Evolutionary conservation across 2,329 filamentous ascomycete species (phyloP), one percentile per base, ranked within the genome.

Genomic region (Penicillium sp.): DNA sequence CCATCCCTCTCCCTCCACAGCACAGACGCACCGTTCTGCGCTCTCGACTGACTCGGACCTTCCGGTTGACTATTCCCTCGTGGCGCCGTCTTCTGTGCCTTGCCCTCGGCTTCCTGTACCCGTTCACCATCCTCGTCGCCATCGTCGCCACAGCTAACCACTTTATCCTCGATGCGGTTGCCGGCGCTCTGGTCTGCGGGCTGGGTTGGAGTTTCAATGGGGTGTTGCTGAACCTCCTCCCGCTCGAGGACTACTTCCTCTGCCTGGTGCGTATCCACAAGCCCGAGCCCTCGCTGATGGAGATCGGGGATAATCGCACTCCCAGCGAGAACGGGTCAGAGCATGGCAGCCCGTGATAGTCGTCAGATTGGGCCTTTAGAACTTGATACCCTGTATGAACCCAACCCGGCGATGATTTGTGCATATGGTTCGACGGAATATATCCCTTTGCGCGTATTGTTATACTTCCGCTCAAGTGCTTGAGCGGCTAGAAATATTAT

Each of bases 101-200:
- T 8, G 52, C 72, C 1, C 55, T 83, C 16, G 88, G 87, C 40
- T 77, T 87, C 64, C 71, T 81, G 3, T 91, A 91, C 64, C 87
- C 88, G 1, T 68, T 81, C 5, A 76, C 82, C 24, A 90, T 91
- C 57, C 73, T 90, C 5, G 77, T 83, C 8, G 87, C 86, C 24
- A 90, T 90, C 60, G 79, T 90, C 22, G 83, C 87, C 3, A 90
- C 87, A 0, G 87, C 87, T 43, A 90, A 90, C 68, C 87, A 90
- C 71, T 84, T 89, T 68, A 80, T 90, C 45, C 80, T 90, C 6
- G 88, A 90, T 67, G 87, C 88, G 0, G 81, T 89, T 1, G 88
- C 86, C 0, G 88, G 87, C 13, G 84, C 86, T 5, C 65, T 82
- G 31, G 86, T 90, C 3, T 90, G 87, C 62, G 77, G 76, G 3